A percentile compares a stretch with the other conserved stretches of the same genome.
phyloP scores from a whole-genome alignment of 257 asterid genomes.

The Ocimum tenuiflorum region DNA sequence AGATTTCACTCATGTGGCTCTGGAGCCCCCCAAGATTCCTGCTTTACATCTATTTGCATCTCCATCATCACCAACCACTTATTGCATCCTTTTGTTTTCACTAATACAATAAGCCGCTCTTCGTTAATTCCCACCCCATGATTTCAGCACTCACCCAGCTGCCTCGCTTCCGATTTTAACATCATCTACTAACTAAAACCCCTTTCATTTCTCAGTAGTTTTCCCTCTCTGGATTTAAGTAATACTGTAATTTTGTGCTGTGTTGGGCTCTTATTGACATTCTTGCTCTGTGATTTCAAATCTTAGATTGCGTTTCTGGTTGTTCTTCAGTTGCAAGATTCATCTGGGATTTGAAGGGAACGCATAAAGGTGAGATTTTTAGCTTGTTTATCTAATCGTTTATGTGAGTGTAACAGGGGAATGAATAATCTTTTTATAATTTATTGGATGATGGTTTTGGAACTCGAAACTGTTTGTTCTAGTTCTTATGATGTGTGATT shows the following conservation, averaged over 20 bases:
- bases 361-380: slow-evolving; percentile 24
- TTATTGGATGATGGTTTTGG: neutral
- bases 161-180: slow-evolving; percentile 15
- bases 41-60: neutral
- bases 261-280: slow-evolving; percentile 5
- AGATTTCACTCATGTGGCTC: slow-evolving; percentile 27
- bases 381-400: neutral
- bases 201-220: slow-evolving; percentile 3
- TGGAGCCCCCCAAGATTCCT: slow-evolving; percentile 16
- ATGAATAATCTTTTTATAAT: neutral
- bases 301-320: slow-evolving; percentile 23
- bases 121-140: slow-evolving; percentile 11
- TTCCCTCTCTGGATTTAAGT: neutral
- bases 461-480: neutral
- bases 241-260: neutral
- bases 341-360: slow-evolving; percentile 7
- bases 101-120: neutral
- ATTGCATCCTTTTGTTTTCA: neutral
- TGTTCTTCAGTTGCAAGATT: slow-evolving; percentile 3
- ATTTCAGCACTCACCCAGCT: slow-evolving; percentile 11
- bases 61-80: slow-evolving; percentile 23
- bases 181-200: slow-evolving; percentile 14
- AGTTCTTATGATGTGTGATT: neutral
- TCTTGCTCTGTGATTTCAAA: slow-evolving; percentile 5
- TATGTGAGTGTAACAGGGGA: neutral